These are phyloP conservation scores for Suhomyces pyralidae DNA, from an alignment of 805 yeast species.

Conservation along the genomic window DNA sequence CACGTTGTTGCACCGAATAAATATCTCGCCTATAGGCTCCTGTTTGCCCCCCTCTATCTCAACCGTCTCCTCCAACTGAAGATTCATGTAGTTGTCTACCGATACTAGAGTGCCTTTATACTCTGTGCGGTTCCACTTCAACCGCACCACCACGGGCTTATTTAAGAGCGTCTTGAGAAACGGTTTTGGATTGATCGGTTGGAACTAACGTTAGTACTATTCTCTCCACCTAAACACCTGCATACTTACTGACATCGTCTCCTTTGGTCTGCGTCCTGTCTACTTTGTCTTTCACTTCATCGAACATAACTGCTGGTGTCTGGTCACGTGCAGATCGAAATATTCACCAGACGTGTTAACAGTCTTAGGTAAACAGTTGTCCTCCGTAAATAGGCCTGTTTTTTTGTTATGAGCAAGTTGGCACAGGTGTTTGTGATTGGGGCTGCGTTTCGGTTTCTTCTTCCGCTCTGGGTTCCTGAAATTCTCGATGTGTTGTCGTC, in stretches of 20 bases:
- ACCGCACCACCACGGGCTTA: conserved; percentile 66
- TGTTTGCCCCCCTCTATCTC: conserved; percentile 41
- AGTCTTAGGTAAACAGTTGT: too few species aligned
- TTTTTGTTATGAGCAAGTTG: conserved; percentile 15
- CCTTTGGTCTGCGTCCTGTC: too few species aligned
- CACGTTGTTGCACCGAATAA: conserved; percentile 28
- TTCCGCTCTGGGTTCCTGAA: conserved; percentile 35
- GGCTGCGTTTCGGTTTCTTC: conserved; percentile 29
- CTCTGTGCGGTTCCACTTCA: conserved; percentile 89
- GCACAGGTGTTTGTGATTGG: conserved; percentile 24
- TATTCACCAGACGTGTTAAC: not conserved
- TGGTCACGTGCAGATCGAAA: not conserved
- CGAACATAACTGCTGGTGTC: not conserved
- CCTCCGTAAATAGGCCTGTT: too few species aligned
- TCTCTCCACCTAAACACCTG: too few species aligned
- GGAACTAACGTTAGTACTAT: conserved; percentile 28
- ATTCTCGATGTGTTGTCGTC: conserved; percentile 26
- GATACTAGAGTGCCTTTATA: conserved; percentile 76
- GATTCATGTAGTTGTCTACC: conserved; percentile 89
- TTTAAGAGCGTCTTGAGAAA: conserved; percentile 75
- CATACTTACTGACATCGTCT: not conserved
- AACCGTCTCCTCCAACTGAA: conserved; percentile 60
- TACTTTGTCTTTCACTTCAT: not conserved
- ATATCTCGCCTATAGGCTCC: conserved; percentile 25
- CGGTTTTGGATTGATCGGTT: conserved; percentile 88